A percentile compares a stretch with the other conserved stretches of the same genome.
phyloP scores from a whole-genome alignment of 1,284 basidiomycete species.

The Ceratobasidium sp. region DNA sequence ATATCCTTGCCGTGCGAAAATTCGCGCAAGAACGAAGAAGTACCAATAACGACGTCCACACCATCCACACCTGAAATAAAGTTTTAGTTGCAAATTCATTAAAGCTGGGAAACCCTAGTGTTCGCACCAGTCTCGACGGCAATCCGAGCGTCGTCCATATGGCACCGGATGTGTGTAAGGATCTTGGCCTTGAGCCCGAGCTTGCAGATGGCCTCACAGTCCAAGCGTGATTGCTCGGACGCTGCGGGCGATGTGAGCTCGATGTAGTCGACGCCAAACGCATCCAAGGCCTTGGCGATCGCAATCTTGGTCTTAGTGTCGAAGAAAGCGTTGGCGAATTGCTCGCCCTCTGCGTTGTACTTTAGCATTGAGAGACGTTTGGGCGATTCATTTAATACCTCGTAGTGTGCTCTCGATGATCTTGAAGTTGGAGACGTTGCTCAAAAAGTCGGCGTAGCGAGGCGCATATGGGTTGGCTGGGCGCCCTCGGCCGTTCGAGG shows the following conservation, averaged over 20 bases:
- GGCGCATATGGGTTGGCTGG: constrained; percentile 83
- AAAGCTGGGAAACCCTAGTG: constrained; percentile 3
- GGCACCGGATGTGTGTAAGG: constrained; percentile 98
- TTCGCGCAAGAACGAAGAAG: constrained; percentile 97
- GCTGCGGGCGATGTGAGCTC: constrained; percentile 98
- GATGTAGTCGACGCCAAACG: constrained; percentile 99
- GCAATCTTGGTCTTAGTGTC: constrained; percentile 99
- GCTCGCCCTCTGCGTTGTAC: constrained; percentile 83
- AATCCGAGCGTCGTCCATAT: constrained; percentile 99
- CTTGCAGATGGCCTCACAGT: constrained; percentile 99
- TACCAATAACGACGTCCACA: constrained; percentile 99
- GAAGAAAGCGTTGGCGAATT: constrained; percentile 99
- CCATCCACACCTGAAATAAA: constrained; percentile 84
- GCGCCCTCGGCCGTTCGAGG: constrained; percentile 47
- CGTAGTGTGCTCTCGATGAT: constrained; percentile 97
- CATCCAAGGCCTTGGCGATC: constrained; percentile 96
- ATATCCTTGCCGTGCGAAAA: constrained; percentile 99
- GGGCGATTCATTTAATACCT: constrained; percentile 60
- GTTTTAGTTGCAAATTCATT: constrained; percentile 7
- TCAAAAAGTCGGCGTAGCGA: constrained; percentile 88
- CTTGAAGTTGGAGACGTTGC: constrained; percentile 91
- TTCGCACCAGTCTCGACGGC: constrained; percentile 92
- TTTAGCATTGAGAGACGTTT: constrained; percentile 3
- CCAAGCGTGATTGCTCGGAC: constrained; percentile 92
- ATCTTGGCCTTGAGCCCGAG: constrained; percentile 97